A percentile compares a stretch with the other conserved stretches of the same genome.
Conservation (phyloP, 2,329 filamentous ascomycete genomes). For the Fusarium vanettenii region DNA sequence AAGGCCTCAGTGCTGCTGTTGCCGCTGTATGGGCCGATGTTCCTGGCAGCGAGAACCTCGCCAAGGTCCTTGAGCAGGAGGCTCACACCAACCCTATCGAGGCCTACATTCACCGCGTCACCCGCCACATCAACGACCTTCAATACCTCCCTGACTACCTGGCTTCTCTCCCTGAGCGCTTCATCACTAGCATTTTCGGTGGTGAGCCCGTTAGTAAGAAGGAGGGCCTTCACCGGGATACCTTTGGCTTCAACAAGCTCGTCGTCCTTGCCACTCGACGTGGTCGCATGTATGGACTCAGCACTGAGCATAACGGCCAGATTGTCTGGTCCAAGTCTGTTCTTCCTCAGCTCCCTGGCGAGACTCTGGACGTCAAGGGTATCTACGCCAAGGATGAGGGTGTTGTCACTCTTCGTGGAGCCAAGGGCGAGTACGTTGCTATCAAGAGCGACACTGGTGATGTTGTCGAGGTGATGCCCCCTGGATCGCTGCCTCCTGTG, state of each 20-base stretch:
- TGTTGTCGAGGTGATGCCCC: constrained; percentile 56
- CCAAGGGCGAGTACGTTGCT: constrained; percentile 71
- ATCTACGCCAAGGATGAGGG: constrained; percentile 72
- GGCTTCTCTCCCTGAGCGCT: constrained; percentile 72
- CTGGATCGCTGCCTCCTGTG: constrained; percentile 45
- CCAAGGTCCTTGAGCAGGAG: constrained; percentile 85
- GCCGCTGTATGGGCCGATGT: constrained; percentile 85
- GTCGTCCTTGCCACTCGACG: constrained; percentile 82
- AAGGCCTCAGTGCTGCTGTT: constrained; percentile 83
- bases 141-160: constrained; percentile 81
- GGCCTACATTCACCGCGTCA: constrained; percentile 90
- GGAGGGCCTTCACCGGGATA: constrained; percentile 70
- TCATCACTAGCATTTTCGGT: constrained; percentile 74
- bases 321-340: constrained; percentile 81
- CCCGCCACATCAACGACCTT: constrained; percentile 83
- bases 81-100: constrained; percentile 81
- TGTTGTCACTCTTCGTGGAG: constrained; percentile 67
- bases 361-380: constrained; percentile 74
- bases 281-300: constrained; percentile 83
- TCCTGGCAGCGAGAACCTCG: constrained; percentile 78
- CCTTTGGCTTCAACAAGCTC: constrained; percentile 90
- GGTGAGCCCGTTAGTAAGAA: constrained; percentile 60
- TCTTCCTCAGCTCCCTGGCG: constrained; percentile 64
- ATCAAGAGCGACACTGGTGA: constrained; percentile 66
- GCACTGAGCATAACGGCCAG: constrained; percentile 78